Percentiles rank a stretch among this genome's conserved stretches.
phyloP scores from a whole-genome alignment of 192 early-diverging fungal species.

The Chytriomyces confervae region DNA sequence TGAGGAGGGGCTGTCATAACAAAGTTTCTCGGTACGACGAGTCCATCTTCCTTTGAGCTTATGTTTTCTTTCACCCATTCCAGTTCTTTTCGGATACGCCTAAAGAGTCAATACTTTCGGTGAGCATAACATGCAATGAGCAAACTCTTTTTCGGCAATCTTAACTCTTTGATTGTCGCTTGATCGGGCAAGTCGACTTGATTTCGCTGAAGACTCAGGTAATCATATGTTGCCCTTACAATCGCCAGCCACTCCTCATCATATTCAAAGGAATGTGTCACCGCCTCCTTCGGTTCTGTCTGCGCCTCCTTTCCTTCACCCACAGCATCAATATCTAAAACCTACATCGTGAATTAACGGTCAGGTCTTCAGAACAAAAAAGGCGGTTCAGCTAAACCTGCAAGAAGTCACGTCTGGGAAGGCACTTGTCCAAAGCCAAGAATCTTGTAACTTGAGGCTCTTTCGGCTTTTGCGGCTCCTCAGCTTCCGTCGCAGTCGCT shows the following conservation, averaged over 20 bases:
- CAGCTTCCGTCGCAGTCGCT: conserved; percentile 6
- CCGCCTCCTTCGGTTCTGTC: conserved; percentile 18
- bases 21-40: conserved; percentile 83
- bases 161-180: conserved; percentile 50
- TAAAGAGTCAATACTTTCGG: conserved; percentile 3
- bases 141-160: not conserved
- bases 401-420: conserved; percentile 77
- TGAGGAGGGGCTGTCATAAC: conserved; percentile 66
- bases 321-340: no score
- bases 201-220: conserved; percentile 37
- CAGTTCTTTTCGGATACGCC: conserved; percentile 65
- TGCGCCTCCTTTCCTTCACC: no score
- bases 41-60: conserved; percentile 53
- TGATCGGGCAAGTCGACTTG: conserved; percentile 57
- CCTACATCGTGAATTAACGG: no score
- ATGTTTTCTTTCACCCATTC: conserved; percentile 72
- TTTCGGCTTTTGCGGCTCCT: not conserved
- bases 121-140: not conserved
- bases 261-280: conserved; percentile 68
- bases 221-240: conserved; percentile 51
- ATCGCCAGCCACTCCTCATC: conserved; percentile 69
- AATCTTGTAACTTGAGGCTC: conserved; percentile 70
- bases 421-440: conserved; percentile 94
- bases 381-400: conserved; percentile 58
- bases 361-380: no score